Percentiles rank a stretch among this genome's conserved stretches.
These are phyloP conservation scores for Eutrema heterophyllum DNA, from an alignment of 345 rosid genomes.

Conservation along the genomic window DNA sequence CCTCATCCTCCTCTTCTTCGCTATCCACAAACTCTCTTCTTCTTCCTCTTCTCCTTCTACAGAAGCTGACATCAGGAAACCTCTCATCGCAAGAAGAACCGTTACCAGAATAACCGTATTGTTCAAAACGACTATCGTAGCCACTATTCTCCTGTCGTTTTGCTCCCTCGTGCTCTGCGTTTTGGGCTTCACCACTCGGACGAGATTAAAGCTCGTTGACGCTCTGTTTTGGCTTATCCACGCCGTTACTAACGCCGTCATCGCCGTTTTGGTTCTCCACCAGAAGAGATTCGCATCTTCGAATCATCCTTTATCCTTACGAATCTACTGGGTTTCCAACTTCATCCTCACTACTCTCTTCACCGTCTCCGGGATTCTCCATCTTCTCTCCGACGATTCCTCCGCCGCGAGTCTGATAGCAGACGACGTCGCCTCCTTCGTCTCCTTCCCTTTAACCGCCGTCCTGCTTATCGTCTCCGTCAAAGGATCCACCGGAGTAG, in stretches of 20 bases:
- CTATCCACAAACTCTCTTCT: constrained; percentile 24
- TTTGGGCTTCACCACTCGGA: constrained; percentile 38
- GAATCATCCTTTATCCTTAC: constrained; percentile 56
- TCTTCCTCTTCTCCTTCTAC: constrained; percentile 2
- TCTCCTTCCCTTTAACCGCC: constrained; percentile 51
- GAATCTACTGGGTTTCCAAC: constrained; percentile 55
- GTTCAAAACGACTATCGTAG: constrained; percentile 54
- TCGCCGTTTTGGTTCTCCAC: constrained; percentile 60
- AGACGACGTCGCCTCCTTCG: constrained; percentile 55
- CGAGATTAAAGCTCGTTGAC: constrained; percentile 38
- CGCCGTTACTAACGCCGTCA: constrained; percentile 59
- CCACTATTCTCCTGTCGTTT: constrained; percentile 42
- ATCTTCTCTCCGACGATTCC: constrained; percentile 31
- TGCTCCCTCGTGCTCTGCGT: constrained; percentile 45
- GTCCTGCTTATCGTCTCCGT: constrained; percentile 48
- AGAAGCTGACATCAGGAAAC: constrained; percentile 44
- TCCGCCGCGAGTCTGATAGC: constrained; percentile 32
- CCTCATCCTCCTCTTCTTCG: constrained; percentile 23
- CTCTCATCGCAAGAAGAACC: constrained; percentile 47
- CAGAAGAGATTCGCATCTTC: constrained; percentile 62
- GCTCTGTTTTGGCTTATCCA: constrained; percentile 66
- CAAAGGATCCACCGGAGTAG: constrained; percentile 69
- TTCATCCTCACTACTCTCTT: constrained; percentile 46
- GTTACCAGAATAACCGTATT: constrained; percentile 32
- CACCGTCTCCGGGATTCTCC: constrained; percentile 53